phyloP scores from a whole-genome alignment of 2,329 filamentous ascomycete genomes.

The Nothomitra cinnamomea region DNA sequence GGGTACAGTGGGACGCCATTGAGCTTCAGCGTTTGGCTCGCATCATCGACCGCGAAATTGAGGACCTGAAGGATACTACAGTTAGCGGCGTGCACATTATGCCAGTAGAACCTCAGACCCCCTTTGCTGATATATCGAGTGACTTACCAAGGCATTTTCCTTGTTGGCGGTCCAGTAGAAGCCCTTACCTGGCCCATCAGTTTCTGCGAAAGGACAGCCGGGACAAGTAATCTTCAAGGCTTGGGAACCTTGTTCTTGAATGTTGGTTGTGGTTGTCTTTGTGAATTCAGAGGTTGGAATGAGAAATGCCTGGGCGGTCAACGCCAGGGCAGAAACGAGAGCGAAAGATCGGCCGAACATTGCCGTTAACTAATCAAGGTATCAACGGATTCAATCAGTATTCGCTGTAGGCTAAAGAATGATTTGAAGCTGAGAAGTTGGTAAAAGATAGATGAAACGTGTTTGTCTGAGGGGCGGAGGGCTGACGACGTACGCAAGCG shows the following conservation, averaged over 20 bases:
- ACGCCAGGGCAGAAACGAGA: background rate
- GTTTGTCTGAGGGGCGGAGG: no score
- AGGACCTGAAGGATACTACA: background rate
- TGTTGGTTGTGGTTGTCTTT: background rate
- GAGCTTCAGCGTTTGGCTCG: background rate
- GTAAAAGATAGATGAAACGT: no score
- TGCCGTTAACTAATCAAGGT: background rate
- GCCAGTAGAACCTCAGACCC: background rate
- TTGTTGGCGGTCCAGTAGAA: background rate
- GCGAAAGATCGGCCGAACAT: slow-evolving; percentile 2
- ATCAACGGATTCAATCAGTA: background rate
- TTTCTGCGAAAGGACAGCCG: slow-evolving; percentile 6
- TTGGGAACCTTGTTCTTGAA: background rate
- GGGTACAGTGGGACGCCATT: slow-evolving; percentile 5
- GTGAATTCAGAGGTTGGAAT: background rate
- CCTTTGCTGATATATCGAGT: background rate
- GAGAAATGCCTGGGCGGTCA: slow-evolving; percentile 4
- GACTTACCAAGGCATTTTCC: slow-evolving; percentile 6
- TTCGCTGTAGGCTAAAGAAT: background rate
- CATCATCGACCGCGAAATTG: background rate
- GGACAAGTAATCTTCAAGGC: slow-evolving; percentile 4
- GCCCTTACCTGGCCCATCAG: background rate
- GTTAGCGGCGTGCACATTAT: background rate
- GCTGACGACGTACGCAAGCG: no score
- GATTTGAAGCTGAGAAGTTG: background rate